Base-by-base conservation (phyloP, 805 yeast species). In the Saccharomycopsis amapae region DNA sequence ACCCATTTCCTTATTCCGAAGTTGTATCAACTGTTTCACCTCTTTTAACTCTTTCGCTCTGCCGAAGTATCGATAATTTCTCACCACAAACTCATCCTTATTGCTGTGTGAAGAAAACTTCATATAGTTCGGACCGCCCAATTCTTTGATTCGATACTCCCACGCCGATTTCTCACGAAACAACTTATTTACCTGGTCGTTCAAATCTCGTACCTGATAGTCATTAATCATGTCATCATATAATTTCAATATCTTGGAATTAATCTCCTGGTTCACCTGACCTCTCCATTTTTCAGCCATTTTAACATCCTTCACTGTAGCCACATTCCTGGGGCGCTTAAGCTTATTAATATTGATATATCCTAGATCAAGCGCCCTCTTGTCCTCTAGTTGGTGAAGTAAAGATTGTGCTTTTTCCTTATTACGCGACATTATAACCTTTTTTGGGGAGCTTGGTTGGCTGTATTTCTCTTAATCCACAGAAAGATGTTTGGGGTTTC, bases 1-100 rank as follows among this genome's bases (percentile, higher is more conserved):
- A 45, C 51, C 48, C 22, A 46, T 49, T 25, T 53, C 52, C 32
- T 56, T 38, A 45, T 57, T 54, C 36, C 68, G 62, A 34, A 66
- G 59, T 43, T 67, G 66, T 17, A 78, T 50, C 19, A 75, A 51
- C 48, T 70, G 70, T 43, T 70, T 65, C 5, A 83, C 89, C 51
- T 85, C 96, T 0, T 87, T 83, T 6, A 88, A 63, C 37, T 86
- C 90, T 43, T 76, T 69, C 0, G 96, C 95, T 40, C 95, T 63
- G 0, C 97, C 97, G 62, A 78, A 89, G 61, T 84, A 89, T 45
- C 82, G 65, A 52, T 77, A 78, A 0, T 87, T 87, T 33, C 72
- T 66, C 1, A 74, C 58, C 1, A 56, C 44, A 22, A 61, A 63
- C 4, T 57, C 48, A 18, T 43, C 43, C n/a, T 44, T 49, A 18